Evolutionary conservation across 2,329 filamentous ascomycete species (phyloP), one percentile per base, ranked within the genome.

Genomic region (Venturia asperata): DNA sequence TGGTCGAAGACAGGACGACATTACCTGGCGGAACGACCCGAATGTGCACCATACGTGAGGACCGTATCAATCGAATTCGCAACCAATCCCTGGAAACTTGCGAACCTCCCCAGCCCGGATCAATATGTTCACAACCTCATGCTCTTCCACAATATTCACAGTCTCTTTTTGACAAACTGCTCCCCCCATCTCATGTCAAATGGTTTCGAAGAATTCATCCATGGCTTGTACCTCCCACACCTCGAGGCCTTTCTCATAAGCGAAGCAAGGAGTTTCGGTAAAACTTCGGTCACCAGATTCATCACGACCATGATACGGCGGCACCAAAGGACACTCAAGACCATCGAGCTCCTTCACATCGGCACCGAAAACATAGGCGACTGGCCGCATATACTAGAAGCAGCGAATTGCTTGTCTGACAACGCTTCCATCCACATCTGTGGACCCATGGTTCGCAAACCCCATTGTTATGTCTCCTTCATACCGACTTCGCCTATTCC

Each of bases 251-350:
- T 58, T 15, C 27, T 58, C 30, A 37, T 58, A 19, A 58, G 30
- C 52, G 52, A 58, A 19, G 30, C 52, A 37, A 58, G 52, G n/a
- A 58, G 30, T 21, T 58, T 58, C 2, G 52, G 52, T 15, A 37
- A 37, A 58, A 21, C 10, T 27, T 19, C 52, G 11, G 52, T 58
- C 15, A 58, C 52, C 30, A 58, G 52, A 19, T 58, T 58, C 27
- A 37, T 58, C 30, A 58, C 52, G 5, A 37, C 52, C 27, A 37
- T 58, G 52, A 58, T 58, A 37, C 27, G 1, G 7, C 27, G 30
- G 30, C 52, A 58, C 37, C 52, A 37, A 58, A 37, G 52, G 7
- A 58, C 52, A 58, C 52, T 58, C 30, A 58, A 58, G 17, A n/a
- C 52, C 6, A 58, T 58, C 30, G 30, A 58, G 19, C 52, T 58